Evolutionary conservation across 1,139 yeast genomes (phyloP), one percentile per base, ranked within the genome.

Genomic region (Hansenula sp.): DNA sequence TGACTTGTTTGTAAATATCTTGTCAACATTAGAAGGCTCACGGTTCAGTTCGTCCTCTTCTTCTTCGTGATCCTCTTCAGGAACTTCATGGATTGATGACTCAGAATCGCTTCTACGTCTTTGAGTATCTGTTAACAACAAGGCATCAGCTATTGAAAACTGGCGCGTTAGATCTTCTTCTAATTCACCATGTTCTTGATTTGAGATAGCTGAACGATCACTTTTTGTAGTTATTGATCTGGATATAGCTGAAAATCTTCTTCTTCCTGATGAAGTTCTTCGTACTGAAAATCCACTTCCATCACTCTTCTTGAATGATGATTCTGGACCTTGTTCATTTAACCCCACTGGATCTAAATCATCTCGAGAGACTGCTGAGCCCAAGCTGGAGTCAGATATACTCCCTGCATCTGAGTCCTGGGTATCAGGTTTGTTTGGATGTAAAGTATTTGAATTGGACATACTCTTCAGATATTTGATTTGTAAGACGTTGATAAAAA

Each of bases 1-100:
- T 2, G 53, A 44, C 32, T 47, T 48, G 34, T 57, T 55, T 8
- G 62, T 60, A 40, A 55, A 61, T 2, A 60, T 61, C 41, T 50
- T 54, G 32, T 50, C 49, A 17, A 56, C 42, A 4, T 53, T 57
- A 9, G 39, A 34, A 20, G 27, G 13, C 14, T 28, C n/a, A 5
- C 17, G 7, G 4, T 22, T 22, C 5, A 32, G 8, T 24, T 10
- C 22, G 4, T 16, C 5, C 3, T 30, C 34, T 7, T 22, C 34
- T 2, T 16, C 29, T n/a, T 26, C 29, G 16, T 26, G 5, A 5
- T 26, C 17, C 17, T 26, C 29, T 26, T 9, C n/a, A 13, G 9
- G 21, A 9, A 16, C 21, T 29, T n/a, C 12, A 17, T 29, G n/a
- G 5, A 7, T 10, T 3, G 3, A 17, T 9, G 6, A 13, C 16